Evolutionary conservation across 2,329 filamentous ascomycete species (phyloP).

Genomic region (Aspergillus carbonarius): DNA sequence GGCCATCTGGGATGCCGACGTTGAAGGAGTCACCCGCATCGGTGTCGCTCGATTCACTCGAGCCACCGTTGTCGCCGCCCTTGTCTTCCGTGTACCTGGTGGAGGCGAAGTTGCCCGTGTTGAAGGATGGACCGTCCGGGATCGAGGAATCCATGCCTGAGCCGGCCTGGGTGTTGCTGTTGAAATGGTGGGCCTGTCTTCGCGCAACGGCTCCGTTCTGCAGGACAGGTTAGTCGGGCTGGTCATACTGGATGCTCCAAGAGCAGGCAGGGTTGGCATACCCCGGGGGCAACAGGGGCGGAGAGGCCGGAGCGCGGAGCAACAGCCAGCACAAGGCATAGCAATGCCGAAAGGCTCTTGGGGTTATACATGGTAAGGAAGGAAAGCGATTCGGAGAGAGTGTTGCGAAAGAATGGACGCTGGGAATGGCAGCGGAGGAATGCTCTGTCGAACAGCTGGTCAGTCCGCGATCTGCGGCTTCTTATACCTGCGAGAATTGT

Average conservation of each 20-base stretch:
- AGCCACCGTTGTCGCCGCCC: neutral
- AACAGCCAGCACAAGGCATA: slow-evolving; percentile 32
- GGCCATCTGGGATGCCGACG: slow-evolving; percentile 28
- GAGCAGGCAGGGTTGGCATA: slow-evolving; percentile 9
- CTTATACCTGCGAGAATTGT: slow-evolving; percentile 6
- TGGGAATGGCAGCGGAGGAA: slow-evolving; percentile 7
- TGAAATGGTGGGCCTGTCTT: neutral
- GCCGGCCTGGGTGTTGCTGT: slow-evolving; percentile 15
- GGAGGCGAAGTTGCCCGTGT: neutral
- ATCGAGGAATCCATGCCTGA: slow-evolving; percentile 14
- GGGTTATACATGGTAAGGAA: slow-evolving; percentile 24
- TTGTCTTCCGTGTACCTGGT: neutral
- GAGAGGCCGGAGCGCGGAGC: slow-evolving; percentile 29
- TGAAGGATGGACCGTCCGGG: slow-evolving; percentile 19
- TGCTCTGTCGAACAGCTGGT: slow-evolving; percentile 4
- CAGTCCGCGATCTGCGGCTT: neutral
- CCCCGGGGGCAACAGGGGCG: slow-evolving; percentile 25
- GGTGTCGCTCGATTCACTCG: neutral
- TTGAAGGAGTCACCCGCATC: neutral
- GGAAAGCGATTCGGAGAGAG: neutral
- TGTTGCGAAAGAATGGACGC: slow-evolving; percentile 6
- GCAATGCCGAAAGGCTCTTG: slow-evolving; percentile 27
- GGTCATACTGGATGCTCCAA: slow-evolving; percentile 10
- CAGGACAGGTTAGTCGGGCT: neutral
- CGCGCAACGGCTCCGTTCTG: neutral